phyloP scores from a whole-genome alignment of 2,329 filamentous ascomycete genomes.

The Ascochyta koolunga region DNA sequence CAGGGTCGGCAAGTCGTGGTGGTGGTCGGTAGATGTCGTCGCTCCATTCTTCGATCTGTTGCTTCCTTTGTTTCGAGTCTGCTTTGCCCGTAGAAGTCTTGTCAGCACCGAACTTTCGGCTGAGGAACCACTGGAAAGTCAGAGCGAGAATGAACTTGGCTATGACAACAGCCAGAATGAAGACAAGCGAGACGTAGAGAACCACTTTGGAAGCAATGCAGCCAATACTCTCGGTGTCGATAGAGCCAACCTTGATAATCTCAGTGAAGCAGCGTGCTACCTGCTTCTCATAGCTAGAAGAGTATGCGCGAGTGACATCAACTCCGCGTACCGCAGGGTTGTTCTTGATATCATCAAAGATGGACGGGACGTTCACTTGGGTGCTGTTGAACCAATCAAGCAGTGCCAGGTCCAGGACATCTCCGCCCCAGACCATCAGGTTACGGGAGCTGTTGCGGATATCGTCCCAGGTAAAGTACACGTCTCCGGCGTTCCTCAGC shows the following conservation, averaged over 20 bases:
- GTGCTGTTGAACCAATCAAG: slow-evolving; percentile 87
- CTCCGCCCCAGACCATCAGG: slow-evolving; percentile 91
- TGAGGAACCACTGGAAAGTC: slow-evolving; percentile 95
- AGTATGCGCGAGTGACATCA: slow-evolving; percentile 88
- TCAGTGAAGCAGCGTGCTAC: slow-evolving; percentile 87
- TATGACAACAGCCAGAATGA: slow-evolving; percentile 88
- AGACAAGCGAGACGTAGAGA: slow-evolving; percentile 87
- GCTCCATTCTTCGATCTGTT: slow-evolving; percentile 97
- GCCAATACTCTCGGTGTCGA: slow-evolving; percentile 94
- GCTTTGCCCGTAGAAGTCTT: slow-evolving; percentile 80
- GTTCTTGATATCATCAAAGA: slow-evolving; percentile 80
- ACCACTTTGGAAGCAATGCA: slow-evolving; percentile 98
- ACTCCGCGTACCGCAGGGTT: slow-evolving; percentile 76
- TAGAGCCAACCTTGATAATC: slow-evolving; percentile 92
- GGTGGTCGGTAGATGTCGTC: slow-evolving; percentile 96
- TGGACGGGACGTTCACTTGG: slow-evolving; percentile 75
- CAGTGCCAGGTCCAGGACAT: slow-evolving; percentile 87
- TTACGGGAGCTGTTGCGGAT: slow-evolving; percentile 88
- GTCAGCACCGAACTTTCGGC: slow-evolving; percentile 79
- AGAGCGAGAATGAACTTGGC: slow-evolving; percentile 88
- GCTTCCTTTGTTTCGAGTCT: slow-evolving; percentile 81
- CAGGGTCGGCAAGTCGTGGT: slow-evolving; percentile 77
- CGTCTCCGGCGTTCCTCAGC: slow-evolving; percentile 75
- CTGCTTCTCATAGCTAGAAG: slow-evolving; percentile 77
- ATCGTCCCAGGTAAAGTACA: slow-evolving; percentile 96